Evolutionary conservation across 805 yeast species (phyloP).

Genomic region (Hanseniaspora vineae): DNA sequence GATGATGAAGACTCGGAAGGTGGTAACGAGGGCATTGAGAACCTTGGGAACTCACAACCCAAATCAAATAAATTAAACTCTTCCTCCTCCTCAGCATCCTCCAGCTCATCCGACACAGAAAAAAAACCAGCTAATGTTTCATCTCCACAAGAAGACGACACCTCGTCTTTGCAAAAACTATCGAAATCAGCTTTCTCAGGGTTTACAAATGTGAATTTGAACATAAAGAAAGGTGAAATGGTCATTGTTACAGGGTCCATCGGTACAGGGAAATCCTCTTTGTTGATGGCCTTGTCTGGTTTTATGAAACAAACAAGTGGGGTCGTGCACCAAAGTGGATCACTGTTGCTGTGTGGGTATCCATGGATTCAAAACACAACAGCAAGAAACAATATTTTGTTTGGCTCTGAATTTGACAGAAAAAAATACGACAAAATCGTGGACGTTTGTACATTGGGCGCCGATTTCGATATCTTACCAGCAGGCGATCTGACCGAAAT

Average conservation of each 20-base stretch:
- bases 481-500: constrained; percentile 61
- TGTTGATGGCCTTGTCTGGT: constrained; percentile 40
- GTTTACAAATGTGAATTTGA: constrained; percentile 32
- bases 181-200: constrained; percentile 29
- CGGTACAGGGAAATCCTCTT: constrained; percentile 67
- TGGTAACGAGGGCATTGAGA: too few relatives aligned
- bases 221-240: constrained; percentile 47
- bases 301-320: constrained; percentile 1
- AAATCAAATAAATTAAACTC: background rate
- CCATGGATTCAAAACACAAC: constrained; percentile 76
- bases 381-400: constrained; percentile 49
- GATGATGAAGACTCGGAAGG: background rate
- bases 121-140: too few relatives aligned
- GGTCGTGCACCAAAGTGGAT: constrained; percentile 26
- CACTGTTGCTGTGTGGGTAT: constrained; percentile 33
- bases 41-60: too few relatives aligned
- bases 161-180: background rate
- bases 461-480: constrained; percentile 46
- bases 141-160: too few relatives aligned
- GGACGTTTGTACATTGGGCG: constrained; percentile 44
- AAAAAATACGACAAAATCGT: constrained; percentile 38
- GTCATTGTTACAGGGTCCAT: constrained; percentile 64
- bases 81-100: background rate
- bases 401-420: constrained; percentile 41
- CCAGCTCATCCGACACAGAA: background rate